Percentiles rank a stretch among this genome's conserved stretches.
phyloP scores from a whole-genome alignment of 495 filamentous ascomycete genomes.

The Aspergillus bertholletiae region DNA sequence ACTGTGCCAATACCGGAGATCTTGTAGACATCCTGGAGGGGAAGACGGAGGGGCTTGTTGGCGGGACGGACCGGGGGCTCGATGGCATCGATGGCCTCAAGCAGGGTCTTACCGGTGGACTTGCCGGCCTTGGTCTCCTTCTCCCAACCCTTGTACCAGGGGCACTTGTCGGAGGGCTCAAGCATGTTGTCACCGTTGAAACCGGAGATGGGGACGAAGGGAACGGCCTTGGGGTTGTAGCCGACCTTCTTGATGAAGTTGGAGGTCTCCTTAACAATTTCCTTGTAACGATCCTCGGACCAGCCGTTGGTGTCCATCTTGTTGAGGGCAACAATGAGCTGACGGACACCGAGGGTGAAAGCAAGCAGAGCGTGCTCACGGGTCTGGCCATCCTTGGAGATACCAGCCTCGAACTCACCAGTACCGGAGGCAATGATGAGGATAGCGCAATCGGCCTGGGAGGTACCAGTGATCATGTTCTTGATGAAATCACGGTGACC shows the following conservation, averaged over 20 bases:
- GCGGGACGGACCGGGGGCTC: conserved; percentile 78
- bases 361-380: conserved; percentile 99
- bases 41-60: conserved; percentile 97
- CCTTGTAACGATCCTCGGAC: conserved; percentile 92
- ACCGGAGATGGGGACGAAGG: conserved; percentile 99
- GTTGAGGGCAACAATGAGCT: conserved; percentile 99
- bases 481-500: conserved; percentile 99
- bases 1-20: conserved; percentile 99
- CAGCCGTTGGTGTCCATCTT: conserved; percentile 99
- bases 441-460: conserved; percentile 98
- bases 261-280: conserved; percentile 99
- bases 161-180: conserved; percentile 84
- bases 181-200: conserved; percentile 99
- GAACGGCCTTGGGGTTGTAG: conserved; percentile 97
- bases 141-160: conserved; percentile 99
- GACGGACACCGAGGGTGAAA: conserved; percentile 99
- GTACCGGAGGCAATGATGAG: conserved; percentile 99
- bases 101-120: conserved; percentile 91
- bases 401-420: conserved; percentile 99
- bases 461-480: conserved; percentile 99
- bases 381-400: conserved; percentile 99
- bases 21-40: conserved; percentile 99
- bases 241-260: conserved; percentile 99
- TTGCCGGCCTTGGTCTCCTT: conserved; percentile 96
- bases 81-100: conserved; percentile 97